These are phyloP conservation scores for Berkeleyomyces basicola DNA, from an alignment of 2,329 filamentous ascomycete species.

Conservation along the genomic window DNA sequence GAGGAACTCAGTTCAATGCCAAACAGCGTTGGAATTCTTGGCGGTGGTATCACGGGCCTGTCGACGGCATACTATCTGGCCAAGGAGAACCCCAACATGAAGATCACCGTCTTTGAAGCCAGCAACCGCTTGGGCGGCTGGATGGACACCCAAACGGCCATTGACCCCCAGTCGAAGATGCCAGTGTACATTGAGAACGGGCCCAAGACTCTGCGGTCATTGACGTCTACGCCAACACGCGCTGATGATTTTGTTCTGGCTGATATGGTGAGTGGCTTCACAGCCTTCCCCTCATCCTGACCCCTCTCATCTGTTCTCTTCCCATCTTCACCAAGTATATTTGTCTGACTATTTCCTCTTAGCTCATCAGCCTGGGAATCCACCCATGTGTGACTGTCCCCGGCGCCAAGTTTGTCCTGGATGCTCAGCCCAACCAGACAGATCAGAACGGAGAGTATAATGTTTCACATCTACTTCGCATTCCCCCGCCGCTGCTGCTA, in stretches of 20 bases:
- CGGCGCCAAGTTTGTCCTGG: constrained; percentile 11
- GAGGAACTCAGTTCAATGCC: constrained; percentile 9
- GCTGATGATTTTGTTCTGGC: constrained; percentile 51
- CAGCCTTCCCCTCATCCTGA: neutral
- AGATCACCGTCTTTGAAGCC: constrained; percentile 28
- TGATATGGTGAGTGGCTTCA: constrained; percentile 41
- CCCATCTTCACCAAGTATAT: neutral
- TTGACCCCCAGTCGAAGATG: constrained; percentile 19
- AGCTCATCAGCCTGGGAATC: constrained; percentile 10
- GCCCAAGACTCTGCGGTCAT: constrained; percentile 55
- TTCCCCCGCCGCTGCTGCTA: constrained; percentile 19
- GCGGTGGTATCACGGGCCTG: constrained; percentile 71
- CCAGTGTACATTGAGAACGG: constrained; percentile 27
- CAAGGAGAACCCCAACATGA: constrained; percentile 22
- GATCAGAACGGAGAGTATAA: neutral
- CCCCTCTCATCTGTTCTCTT: neutral
- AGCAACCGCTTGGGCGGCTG: constrained; percentile 61
- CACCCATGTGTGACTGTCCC: constrained; percentile 9
- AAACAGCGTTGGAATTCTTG: constrained; percentile 47
- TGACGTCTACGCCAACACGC: constrained; percentile 23
- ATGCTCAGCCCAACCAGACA: neutral
- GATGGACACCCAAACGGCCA: constrained; percentile 51
- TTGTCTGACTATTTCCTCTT: neutral
- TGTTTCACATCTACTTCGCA: constrained; percentile 38
- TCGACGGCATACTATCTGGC: constrained; percentile 62